Evolutionary conservation across 225 moss, liverwort and hornwort genomes (phyloP).

Genomic region (Anthoceros angustus): DNA sequence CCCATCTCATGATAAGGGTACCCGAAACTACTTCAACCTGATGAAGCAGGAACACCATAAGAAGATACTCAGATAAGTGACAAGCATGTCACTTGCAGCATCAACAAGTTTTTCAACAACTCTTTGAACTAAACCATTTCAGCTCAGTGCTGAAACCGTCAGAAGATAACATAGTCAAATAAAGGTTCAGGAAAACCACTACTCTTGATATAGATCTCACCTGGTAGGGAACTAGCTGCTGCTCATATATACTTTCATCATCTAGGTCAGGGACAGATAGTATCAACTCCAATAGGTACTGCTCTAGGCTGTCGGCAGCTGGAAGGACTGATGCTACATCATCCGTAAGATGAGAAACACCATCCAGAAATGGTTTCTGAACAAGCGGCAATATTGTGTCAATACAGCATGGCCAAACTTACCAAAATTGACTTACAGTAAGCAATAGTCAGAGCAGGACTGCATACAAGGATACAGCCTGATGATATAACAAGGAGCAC

Average conservation of each 20-base stretch:
- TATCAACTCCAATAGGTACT: constrained; percentile 56
- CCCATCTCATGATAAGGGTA: constrained; percentile 85
- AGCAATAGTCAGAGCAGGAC: constrained; percentile 5
- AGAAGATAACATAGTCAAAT: not conserved
- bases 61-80: not conserved
- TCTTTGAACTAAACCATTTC: too few species aligned
- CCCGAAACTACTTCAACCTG: constrained; percentile 93
- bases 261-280: constrained; percentile 60
- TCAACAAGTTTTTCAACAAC: too few species aligned
- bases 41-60: not conserved
- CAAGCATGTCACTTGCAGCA: too few species aligned
- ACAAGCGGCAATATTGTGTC: constrained; percentile 2
- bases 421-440: not conserved
- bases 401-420: not conserved
- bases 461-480: constrained; percentile 4
- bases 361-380: constrained; percentile 82
- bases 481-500: not conserved
- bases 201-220: constrained; percentile 12
- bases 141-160: not conserved
- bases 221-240: constrained; percentile 77
- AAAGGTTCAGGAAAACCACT: not conserved
- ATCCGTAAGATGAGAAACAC: constrained; percentile 76
- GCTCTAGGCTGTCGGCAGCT: constrained; percentile 82
- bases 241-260: constrained; percentile 53
- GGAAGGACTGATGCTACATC: constrained; percentile 87